Percentiles rank a stretch among this genome's conserved stretches.
phyloP scores from a whole-genome alignment of 1,284 basidiomycete genomes.

The Peniophora sp. region DNA sequence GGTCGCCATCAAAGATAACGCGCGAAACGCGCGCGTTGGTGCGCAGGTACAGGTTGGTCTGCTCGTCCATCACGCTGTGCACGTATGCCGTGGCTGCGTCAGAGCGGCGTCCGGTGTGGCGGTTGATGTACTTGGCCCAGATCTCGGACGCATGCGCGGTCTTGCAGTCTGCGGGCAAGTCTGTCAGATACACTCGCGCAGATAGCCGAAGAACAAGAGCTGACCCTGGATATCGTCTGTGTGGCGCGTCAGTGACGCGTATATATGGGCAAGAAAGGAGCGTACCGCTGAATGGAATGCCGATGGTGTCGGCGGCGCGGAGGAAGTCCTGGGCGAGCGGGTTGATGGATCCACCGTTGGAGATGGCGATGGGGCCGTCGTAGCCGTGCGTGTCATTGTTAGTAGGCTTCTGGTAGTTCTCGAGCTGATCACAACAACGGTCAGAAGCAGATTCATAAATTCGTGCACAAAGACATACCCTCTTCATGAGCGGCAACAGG shows the following conservation, averaged over 20 bases:
- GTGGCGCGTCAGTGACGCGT: not conserved
- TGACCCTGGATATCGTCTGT: conserved; percentile 59
- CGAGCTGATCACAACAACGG: conserved; percentile 30
- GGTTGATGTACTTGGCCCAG: conserved; percentile 73
- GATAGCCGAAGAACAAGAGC: not conserved
- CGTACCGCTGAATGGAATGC: conserved; percentile 59
- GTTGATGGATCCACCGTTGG: conserved; percentile 55
- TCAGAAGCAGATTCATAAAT: not conserved
- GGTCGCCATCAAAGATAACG: conserved; percentile 64
- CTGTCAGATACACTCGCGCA: not conserved
- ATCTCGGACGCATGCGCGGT: conserved; percentile 63
- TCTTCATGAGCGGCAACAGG: conserved; percentile 65
- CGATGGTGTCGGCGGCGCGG: conserved; percentile 52
- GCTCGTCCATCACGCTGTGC: conserved; percentile 64
- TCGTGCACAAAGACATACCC: conserved; percentile 25
- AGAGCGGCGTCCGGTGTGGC: conserved; percentile 62
- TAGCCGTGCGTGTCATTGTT: conserved; percentile 57
- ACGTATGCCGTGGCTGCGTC: conserved; percentile 63
- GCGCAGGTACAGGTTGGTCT: conserved; percentile 54
- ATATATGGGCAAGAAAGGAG: conserved; percentile 5
- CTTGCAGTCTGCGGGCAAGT: conserved; percentile 36
- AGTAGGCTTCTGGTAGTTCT: conserved; percentile 68
- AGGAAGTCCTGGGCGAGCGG: conserved; percentile 64
- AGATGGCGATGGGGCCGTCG: conserved; percentile 65
- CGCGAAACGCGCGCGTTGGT: conserved; percentile 60